Evolutionary conservation across 176 grass and related monocot species (phyloP).

Genomic region (Oryza australiensis): DNA sequence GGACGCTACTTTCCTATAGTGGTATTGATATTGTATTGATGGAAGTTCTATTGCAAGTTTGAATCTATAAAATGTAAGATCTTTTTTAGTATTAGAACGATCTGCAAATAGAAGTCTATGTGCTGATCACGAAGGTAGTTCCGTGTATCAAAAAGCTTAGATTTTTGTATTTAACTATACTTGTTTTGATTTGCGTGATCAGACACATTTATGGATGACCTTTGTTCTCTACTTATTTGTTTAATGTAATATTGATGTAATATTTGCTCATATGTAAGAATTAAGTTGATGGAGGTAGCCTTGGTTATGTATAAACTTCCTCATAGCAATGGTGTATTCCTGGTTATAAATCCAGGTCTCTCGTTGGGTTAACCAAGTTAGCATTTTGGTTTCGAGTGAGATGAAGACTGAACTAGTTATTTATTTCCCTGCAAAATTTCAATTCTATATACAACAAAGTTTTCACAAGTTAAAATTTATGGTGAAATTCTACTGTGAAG

Average conservation of each 20-base stretch:
- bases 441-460: neutral
- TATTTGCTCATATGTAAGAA: neutral
- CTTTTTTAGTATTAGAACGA: too few species aligned
- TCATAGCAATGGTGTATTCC: neutral
- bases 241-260: neutral
- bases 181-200: neutral
- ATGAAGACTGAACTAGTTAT: neutral
- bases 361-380: neutral
- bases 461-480: neutral
- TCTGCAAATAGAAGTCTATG: too few species aligned
- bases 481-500: neutral
- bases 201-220: neutral
- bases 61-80: too few species aligned
- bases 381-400: neutral
- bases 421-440: neutral
- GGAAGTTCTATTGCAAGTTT: neutral
- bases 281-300: neutral
- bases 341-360: neutral
- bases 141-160: too few species aligned
- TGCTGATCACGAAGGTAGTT: neutral
- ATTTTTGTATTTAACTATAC: neutral
- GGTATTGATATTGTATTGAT: neutral
- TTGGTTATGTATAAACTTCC: neutral
- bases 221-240: neutral
- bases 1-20: neutral